Evolutionary conservation across 106 monocot genomes (phyloP), one percentile per base, ranked within the genome.

Genomic region (Chionographis japonica): DNA sequence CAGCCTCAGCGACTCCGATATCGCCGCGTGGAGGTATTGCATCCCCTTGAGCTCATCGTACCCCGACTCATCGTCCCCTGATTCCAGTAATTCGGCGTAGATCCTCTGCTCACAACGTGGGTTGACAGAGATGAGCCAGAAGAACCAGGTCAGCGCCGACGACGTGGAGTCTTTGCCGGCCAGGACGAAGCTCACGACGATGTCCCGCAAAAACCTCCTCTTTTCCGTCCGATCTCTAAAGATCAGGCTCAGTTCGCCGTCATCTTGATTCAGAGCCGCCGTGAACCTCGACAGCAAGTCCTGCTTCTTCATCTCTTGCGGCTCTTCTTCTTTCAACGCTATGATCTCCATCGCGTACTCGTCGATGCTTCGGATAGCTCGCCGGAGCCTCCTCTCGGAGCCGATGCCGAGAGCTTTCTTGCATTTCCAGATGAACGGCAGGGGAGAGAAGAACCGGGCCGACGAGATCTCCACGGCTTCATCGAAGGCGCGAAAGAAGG

Each of bases 121-220:
- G 59, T 70, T 58, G 51, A 10, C 37, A 41, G 58, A 13, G 37
- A 80, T 50, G 15, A 75, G 70, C 80, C 80, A 80, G 70, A 80
- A 80, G 63, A 75, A 70, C 80, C 80, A 80, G 4, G 75, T 70
- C 4, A 80, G 75, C 3, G 63, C 80, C 15, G 75, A 18, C 14
- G 75, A 75, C 11, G 59, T 75, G 3, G 64, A 27, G 70, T 80
- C 75, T 40, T 66, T 64, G 16, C 80, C 80, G 17, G 80, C 80
- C 12, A 80, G 64, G 17, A 80, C 36, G 53, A 80, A 75, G 70
- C 75, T 80, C 3, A 80, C 38, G 17, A 64, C 63, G 8, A 70
- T 42, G 52, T 80, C 80, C 27, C 70, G 62, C 35, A 80, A 40
- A 59, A 80, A 80, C 51, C 39, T 75, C 19, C 50, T 68, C 61